Conservation (phyloP, 768 basidiomycete genomes). For the Pholiota microspora region DNA sequence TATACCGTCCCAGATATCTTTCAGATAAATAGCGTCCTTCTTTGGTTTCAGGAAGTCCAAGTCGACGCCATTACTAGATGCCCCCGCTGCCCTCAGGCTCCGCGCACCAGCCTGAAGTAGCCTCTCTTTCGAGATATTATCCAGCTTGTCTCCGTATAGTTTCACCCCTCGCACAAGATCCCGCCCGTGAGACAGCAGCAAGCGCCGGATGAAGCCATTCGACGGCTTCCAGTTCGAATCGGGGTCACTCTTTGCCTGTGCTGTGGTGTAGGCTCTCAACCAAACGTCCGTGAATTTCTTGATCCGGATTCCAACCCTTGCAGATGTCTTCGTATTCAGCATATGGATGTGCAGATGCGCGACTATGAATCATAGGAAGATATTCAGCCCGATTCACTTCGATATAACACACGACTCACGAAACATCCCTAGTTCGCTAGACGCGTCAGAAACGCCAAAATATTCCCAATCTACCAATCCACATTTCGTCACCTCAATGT, state of each 20-base stretch:
- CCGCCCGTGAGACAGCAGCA: constrained; percentile 26
- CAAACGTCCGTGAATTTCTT: constrained; percentile 20
- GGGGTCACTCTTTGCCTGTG: not conserved
- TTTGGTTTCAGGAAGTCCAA: constrained; percentile 5
- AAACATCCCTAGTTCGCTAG: constrained; percentile 32
- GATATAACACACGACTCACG: constrained; percentile 17
- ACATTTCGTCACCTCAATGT: not conserved
- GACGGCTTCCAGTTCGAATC: constrained; percentile 10
- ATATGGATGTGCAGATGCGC: constrained; percentile 28
- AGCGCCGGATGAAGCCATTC: constrained; percentile 17
- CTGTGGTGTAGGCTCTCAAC: constrained; percentile 13
- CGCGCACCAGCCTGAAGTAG: constrained; percentile 19
- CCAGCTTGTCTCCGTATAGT: constrained; percentile 19
- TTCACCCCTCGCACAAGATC: constrained; percentile 27
- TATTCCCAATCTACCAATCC: constrained; percentile 34
- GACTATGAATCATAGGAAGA: constrained; percentile 16
- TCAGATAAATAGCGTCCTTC: not conserved
- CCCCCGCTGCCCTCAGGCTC: constrained; percentile 22
- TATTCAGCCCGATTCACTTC: not conserved
- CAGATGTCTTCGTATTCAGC: constrained; percentile 14
- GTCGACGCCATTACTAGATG: not conserved
- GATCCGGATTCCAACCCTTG: constrained; percentile 6
- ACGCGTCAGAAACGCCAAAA: constrained; percentile 27
- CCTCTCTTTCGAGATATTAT: constrained; percentile 15
- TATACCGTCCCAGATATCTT: constrained; percentile 4